Conservation (phyloP, 164 flowering plant genomes). For the Brasenia schreberi region DNA sequence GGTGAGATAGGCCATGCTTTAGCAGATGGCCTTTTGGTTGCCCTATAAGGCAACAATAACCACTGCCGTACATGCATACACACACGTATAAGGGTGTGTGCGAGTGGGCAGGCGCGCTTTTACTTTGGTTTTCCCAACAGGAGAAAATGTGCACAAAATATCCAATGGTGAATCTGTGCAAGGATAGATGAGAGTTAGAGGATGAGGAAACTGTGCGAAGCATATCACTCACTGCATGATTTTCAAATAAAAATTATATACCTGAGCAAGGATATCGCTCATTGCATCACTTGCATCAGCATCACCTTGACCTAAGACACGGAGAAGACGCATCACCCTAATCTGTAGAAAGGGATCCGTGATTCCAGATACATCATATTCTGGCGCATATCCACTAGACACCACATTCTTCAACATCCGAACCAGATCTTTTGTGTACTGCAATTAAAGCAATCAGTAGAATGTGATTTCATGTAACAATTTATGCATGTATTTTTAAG, state of each 20-base stretch:
- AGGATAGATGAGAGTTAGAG: no score
- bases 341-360: conserved; percentile 97
- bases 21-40: no score
- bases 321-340: conserved; percentile 71
- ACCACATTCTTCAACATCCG: conserved; percentile 71
- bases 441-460: neutral
- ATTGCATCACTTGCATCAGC: conserved; percentile 91
- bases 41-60: no score
- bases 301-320: conserved; percentile 83
- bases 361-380: conserved; percentile 93
- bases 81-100: no score
- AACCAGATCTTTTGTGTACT: conserved; percentile 75
- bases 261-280: conserved; percentile 99
- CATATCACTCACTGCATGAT: no score
- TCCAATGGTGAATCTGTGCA: no score
- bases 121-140: no score
- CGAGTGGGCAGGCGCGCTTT: no score
- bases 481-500: neutral
- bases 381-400: conserved; percentile 94
- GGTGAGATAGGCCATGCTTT: no score
- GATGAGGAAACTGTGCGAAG: no score
- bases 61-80: no score
- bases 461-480: neutral
- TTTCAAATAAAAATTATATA: conserved; percentile 9
- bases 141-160: no score